phyloP scores from a whole-genome alignment of 2,329 filamentous ascomycete species.

The Stachybotrys chlorohalonatus region DNA sequence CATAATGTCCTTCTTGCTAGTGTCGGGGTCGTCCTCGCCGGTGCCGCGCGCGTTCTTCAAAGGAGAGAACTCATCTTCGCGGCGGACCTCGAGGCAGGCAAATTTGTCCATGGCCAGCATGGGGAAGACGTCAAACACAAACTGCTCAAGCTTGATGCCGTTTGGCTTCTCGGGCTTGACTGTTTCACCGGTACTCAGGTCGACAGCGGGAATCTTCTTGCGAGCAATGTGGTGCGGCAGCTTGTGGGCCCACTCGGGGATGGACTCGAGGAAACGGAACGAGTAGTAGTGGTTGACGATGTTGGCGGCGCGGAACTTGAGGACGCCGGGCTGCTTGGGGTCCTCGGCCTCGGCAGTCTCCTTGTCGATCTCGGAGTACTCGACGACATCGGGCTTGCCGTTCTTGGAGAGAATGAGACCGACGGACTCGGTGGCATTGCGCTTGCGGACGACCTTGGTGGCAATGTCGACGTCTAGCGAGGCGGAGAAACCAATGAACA shows the following conservation, averaged over 20 bases:
- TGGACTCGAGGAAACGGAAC: slow-evolving; percentile 82
- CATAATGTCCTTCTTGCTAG: slow-evolving; percentile 85
- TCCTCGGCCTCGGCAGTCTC: slow-evolving; percentile 86
- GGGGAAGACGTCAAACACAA: slow-evolving; percentile 97
- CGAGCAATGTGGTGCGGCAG: slow-evolving; percentile 92
- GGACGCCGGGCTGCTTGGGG: slow-evolving; percentile 65
- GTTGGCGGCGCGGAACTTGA: slow-evolving; percentile 96
- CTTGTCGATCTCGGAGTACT: slow-evolving; percentile 94
- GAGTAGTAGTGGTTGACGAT: slow-evolving; percentile 99
- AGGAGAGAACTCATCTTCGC: slow-evolving; percentile 96
- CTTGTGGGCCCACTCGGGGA: slow-evolving; percentile 75
- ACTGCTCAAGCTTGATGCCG: slow-evolving; percentile 98
- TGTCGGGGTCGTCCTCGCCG: slow-evolving; percentile 88
- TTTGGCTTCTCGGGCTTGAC: slow-evolving; percentile 93
- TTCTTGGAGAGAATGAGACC: slow-evolving; percentile 93
- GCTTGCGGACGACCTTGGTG: slow-evolving; percentile 99
- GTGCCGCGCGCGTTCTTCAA: slow-evolving; percentile 84
- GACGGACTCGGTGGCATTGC: slow-evolving; percentile 90
- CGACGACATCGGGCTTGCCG: slow-evolving; percentile 91
- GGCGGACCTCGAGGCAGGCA: slow-evolving; percentile 89
- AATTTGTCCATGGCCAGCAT: slow-evolving; percentile 80
- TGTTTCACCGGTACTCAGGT: slow-evolving; percentile 66
- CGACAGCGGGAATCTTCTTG: slow-evolving; percentile 93
- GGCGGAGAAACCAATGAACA: slow-evolving; percentile 90
- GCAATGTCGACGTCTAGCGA: slow-evolving; percentile 87